Evolutionary conservation across 1,284 basidiomycete genomes (phyloP), one percentile per base, ranked within the genome.

Genomic region (Binderoboletus segoi): DNA sequence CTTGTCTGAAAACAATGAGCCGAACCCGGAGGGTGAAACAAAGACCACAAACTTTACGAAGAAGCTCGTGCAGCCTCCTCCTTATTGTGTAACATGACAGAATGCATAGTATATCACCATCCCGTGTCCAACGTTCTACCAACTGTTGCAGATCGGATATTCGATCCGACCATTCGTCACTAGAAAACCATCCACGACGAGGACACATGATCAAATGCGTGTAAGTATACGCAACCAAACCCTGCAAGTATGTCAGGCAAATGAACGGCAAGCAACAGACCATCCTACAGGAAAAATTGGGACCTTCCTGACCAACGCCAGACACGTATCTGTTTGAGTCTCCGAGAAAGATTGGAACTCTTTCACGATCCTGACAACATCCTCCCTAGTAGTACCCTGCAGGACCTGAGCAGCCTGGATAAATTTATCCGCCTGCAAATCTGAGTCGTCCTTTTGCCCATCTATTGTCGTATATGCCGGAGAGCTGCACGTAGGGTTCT

Each of bases 211-310:
- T n/a, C 18, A 67, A 20, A 51, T 67, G 68, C 8, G 65, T 70
- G 35, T 59, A 67, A 1, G 57, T 57, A 28, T 69, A 65, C 28
- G 67, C 68, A 12, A 70, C 65, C 47, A 67, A 46, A 51, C 66
- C 66, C 66, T 67, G 18, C 28, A 35, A 1, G 21, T 18, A 47
- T 11, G 26, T 69, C 42, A 70, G 66, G 53, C n/a, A 18, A 26
- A 48, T 2, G 21, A 58, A 54, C 4, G 18, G 44, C 28, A 47
- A 47, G 21, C 8, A 13, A 35, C 3, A 21, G 32, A 30, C 16
- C n/a, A 43, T 2, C 61, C 23, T 41, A 70, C 68, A 42, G 62
- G 68, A 24, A 70, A 68, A 40, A 70, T 61, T 0, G 64, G 68
- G 26, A 21, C 42, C 32, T 51, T 56, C 44, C 26, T 42, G 32